Percentiles rank a stretch among this genome's conserved stretches.
phyloP scores from a whole-genome alignment of 306 rosid species.

The Quercus glauca region DNA sequence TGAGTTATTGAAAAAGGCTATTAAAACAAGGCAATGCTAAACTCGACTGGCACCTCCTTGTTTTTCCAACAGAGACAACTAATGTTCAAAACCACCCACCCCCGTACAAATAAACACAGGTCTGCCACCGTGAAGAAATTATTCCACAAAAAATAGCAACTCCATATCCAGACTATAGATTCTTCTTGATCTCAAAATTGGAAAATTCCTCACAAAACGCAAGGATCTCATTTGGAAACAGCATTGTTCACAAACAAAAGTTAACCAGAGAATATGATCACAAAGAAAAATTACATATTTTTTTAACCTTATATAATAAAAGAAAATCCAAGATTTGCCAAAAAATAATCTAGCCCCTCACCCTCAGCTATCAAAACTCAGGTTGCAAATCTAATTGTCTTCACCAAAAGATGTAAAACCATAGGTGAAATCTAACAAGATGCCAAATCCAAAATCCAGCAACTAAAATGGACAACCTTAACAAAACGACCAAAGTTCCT shows the following conservation, averaged over 20 bases:
- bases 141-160: not conserved
- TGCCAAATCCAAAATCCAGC: constrained; percentile 2
- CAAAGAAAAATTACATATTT: not conserved
- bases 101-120: not conserved
- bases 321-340: not conserved
- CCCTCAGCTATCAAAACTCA: not conserved
- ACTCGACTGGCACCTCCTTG: not conserved
- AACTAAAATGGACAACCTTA: not conserved
- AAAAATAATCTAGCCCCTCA: not conserved
- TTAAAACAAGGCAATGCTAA: not conserved
- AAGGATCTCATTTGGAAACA: not conserved
- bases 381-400: not conserved
- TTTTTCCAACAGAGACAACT: too few species aligned
- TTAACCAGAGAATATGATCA: not conserved
- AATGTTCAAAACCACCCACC: too few species aligned
- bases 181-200: not conserved
- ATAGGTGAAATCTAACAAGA: not conserved
- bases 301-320: not conserved
- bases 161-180: not conserved
- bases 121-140: not conserved
- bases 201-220: not conserved
- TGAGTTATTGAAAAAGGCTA: not conserved
- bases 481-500: not conserved
- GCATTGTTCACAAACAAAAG: not conserved
- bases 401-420: not conserved